These are phyloP conservation scores for Sugiyamaella americana DNA, from an alignment of 805 yeast species.

Conservation along the genomic window DNA sequence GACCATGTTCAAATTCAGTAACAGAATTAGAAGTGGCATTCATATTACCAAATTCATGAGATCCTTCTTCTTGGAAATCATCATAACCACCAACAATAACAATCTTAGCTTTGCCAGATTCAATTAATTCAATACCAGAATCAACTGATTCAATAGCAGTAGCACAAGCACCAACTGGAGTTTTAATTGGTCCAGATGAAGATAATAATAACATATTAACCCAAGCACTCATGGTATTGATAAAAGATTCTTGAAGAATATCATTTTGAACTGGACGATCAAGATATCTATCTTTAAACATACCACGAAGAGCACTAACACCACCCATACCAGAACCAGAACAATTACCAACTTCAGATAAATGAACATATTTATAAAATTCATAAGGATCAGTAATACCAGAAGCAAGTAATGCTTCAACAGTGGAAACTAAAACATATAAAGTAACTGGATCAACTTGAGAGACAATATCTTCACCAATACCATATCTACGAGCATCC, in stretches of 20 bases:
- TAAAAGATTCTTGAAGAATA: conserved; percentile 94
- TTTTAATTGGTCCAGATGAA: conserved; percentile 97
- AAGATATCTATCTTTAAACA: conserved; percentile 91
- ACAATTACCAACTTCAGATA: conserved; percentile 98
- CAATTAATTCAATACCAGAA: conserved; percentile 88
- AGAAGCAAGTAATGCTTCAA: conserved; percentile 85
- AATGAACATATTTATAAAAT: conserved; percentile 96
- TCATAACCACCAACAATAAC: conserved; percentile 98
- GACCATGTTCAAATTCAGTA: conserved; percentile 87
- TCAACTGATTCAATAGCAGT: conserved; percentile 98
- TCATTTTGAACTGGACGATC: conserved; percentile 97
- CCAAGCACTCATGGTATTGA: conserved; percentile 99
- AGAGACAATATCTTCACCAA: conserved; percentile 80
- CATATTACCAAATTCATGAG: conserved; percentile 97
- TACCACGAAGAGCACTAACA: conserved; percentile 92
- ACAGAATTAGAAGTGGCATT: conserved; percentile 91
- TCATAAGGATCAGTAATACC: conserved; percentile 99
- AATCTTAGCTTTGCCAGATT: conserved; percentile 90
- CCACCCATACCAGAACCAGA: conserved; percentile 99
- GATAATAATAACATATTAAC: conserved; percentile 96
- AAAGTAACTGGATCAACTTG: conserved; percentile 97
- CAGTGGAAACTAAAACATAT: conserved; percentile 87
- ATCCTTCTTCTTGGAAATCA: conserved; percentile 99
- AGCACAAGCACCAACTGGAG: conserved; percentile 99
- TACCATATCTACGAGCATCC: conserved; percentile 93